phyloP scores from a whole-genome alignment of 805 yeast genomes.

The Zygoascus flipseniorum region DNA sequence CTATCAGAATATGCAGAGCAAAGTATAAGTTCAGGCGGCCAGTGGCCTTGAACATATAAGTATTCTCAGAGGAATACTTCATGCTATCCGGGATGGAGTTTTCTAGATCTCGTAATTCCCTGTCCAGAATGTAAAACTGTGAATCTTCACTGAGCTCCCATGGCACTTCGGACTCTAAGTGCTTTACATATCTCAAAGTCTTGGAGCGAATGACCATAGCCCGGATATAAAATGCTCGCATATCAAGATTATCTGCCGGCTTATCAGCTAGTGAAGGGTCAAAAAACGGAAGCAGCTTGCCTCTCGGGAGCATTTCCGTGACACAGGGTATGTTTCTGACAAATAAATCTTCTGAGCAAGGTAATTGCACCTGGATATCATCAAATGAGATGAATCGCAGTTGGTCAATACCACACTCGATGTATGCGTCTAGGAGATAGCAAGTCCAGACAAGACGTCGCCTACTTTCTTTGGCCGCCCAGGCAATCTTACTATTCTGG shows the following conservation, averaged over 20 bases:
- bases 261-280: not conserved
- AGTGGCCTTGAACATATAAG: not conserved
- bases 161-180: constrained; percentile 6
- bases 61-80: not conserved
- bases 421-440: constrained; percentile 7
- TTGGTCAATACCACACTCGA: constrained; percentile 12
- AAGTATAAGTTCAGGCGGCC: constrained; percentile 6
- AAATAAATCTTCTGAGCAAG: constrained; percentile 12
- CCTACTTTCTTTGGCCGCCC: constrained; percentile 7
- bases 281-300: constrained; percentile 8
- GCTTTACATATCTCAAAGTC: constrained; percentile 7
- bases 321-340: constrained; percentile 9
- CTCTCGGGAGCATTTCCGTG: constrained; percentile 7
- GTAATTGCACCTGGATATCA: constrained; percentile 11
- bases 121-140: constrained; percentile 4
- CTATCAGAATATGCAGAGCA: constrained; percentile 7
- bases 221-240: constrained; percentile 14
- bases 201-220: constrained; percentile 8
- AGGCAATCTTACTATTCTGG: not conserved
- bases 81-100: constrained; percentile 1
- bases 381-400: constrained; percentile 9
- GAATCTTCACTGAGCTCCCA: constrained; percentile 8
- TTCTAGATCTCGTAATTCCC: constrained; percentile 6
- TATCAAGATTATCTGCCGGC: constrained; percentile 4
- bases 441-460: constrained; percentile 12